A percentile compares a stretch with the other conserved stretches of the same genome.
Conservation (phyloP, 192 early-diverging fungal species). For the Phlyctochytrium bullatum region DNA sequence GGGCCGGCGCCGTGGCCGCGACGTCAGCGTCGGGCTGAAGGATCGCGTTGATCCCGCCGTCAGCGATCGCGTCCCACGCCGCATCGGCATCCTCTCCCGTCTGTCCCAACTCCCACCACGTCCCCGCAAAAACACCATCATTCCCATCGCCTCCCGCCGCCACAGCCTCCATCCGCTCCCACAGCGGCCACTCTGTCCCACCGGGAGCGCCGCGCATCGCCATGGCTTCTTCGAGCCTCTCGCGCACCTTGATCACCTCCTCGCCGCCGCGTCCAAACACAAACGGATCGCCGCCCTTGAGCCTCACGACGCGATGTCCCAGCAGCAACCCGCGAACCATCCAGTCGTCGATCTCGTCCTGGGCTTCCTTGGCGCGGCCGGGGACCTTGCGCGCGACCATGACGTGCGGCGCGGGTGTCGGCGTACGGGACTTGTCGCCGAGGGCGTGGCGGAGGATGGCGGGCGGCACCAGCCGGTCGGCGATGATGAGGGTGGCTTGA, state of each 20-base stretch:
- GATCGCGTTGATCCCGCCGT: too few relatives aligned
- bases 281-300: slow-evolving; percentile 89
- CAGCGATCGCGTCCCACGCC: too few relatives aligned
- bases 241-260: slow-evolving; percentile 53
- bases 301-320: slow-evolving; percentile 69
- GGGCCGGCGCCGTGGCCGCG: background rate
- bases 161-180: too few relatives aligned
- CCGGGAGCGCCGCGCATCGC: too few relatives aligned
- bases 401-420: slow-evolving; percentile 27
- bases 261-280: slow-evolving; percentile 86
- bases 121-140: too few relatives aligned
- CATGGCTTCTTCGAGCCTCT: background rate
- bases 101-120: too few relatives aligned
- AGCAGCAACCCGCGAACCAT: slow-evolving; percentile 64
- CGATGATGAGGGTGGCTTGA: slow-evolving; percentile 74
- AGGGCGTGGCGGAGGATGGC: slow-evolving; percentile 51
- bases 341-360: slow-evolving; percentile 72
- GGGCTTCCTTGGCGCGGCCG: slow-evolving; percentile 62
- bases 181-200: too few relatives aligned
- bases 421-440: slow-evolving; percentile 34
- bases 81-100: too few relatives aligned
- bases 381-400: slow-evolving; percentile 73
- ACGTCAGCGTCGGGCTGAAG: too few relatives aligned
- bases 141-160: too few relatives aligned
- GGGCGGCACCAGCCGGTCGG: slow-evolving; percentile 76